Evolutionary conservation across 2,329 filamentous ascomycete genomes (phyloP), one percentile per base, ranked within the genome.

Genomic region (Cercospora sojina): DNA sequence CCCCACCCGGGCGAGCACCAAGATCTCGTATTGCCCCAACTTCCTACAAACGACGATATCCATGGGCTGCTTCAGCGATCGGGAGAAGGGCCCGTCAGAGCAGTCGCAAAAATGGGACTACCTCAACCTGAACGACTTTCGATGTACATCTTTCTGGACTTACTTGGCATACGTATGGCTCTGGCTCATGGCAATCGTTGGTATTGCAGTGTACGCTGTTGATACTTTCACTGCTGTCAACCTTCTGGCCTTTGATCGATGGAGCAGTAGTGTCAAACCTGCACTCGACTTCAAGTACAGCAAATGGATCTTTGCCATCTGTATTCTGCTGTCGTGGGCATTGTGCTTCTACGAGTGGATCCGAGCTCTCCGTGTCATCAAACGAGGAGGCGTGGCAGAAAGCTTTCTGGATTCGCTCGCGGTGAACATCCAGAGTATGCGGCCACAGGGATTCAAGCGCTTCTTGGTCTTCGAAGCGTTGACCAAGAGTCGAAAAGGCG

Each of bases 171-270:
- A 97, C 78, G 86, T 83, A 74, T 95, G 93, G 80, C 85, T 98
- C 60, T 95, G 90, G 86, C 84, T 95, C 66, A 90, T 92, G 72
- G 85, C 94, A 53, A 64, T 93, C 61, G 83, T 96, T 65, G 95
- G 92, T 3, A 78, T 94, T 59, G 90, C 91, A 53, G 93, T 97
- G 71, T 97, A 97, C 79, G 88, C 84, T 29, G 91, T 96, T 77
- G 94, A 98, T 80, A 93, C 89, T 68, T 98, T 97, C 77, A 97
- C 93, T 4, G 93, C 93, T 69, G 86, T 97, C 80, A 96, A 97
- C 70, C 84, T 99, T 47, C 86, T 99, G 59, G 91, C 86, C 64
- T 97, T 97, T 81, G 88, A 96, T 80, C 88, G 88, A 67, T 98
- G 93, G 93, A 91, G 92, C 1, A 92, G 91, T 62, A 85, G 91